phyloP scores from a whole-genome alignment of 805 yeast species.

The Kuraishia piskuri region DNA sequence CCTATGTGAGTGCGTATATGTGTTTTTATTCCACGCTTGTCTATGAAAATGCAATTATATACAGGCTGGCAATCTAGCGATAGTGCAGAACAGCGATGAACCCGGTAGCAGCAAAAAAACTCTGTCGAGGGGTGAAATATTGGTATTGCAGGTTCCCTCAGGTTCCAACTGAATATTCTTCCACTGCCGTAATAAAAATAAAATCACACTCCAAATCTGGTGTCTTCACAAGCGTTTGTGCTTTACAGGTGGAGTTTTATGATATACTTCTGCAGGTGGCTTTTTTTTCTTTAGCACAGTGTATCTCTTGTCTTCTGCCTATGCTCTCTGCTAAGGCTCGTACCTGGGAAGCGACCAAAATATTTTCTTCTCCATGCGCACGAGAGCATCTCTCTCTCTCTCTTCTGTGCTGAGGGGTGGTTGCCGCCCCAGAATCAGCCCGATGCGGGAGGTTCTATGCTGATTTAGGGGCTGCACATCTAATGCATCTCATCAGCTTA shows the following conservation, averaged over 20 bases:
- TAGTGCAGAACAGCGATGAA: background rate
- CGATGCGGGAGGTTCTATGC: background rate
- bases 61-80: background rate
- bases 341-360: background rate
- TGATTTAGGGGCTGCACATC: background rate
- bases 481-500: background rate
- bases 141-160: background rate
- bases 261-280: background rate
- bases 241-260: background rate
- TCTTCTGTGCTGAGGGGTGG: background rate
- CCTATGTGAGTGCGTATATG: background rate
- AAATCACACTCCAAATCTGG: background rate
- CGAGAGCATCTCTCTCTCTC: background rate
- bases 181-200: background rate
- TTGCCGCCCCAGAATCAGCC: background rate
- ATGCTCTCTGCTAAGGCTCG: background rate
- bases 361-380: background rate
- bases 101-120: background rate
- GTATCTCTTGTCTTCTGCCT: background rate
- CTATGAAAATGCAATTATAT: background rate
- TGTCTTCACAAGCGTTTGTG: background rate
- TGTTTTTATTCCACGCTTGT: background rate
- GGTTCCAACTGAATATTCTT: too few relatives aligned
- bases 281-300: background rate
- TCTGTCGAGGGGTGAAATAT: background rate